These are phyloP conservation scores for Starmerella floricola DNA, from an alignment of 805 yeast genomes.

Conservation along the genomic window DNA sequence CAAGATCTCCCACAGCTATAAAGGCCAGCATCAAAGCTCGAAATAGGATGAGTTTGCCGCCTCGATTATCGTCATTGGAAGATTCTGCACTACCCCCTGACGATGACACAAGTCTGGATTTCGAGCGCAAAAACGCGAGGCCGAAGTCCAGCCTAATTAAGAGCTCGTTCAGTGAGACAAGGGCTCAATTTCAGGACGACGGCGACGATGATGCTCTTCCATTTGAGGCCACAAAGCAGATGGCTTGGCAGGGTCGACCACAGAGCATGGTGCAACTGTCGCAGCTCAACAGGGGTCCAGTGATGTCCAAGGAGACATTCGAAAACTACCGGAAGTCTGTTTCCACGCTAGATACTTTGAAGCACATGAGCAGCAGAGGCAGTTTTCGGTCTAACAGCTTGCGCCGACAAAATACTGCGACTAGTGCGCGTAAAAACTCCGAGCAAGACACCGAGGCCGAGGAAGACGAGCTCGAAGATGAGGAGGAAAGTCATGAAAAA, in stretches of 20 bases:
- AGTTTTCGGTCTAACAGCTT: background rate
- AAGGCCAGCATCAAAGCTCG: background rate
- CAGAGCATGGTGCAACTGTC: slow-evolving; percentile 14
- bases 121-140: background rate
- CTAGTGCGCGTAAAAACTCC: slow-evolving; percentile 13
- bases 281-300: slow-evolving; percentile 13
- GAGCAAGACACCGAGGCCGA: slow-evolving; percentile 35
- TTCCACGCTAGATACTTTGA: slow-evolving; percentile 13
- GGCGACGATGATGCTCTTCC: slow-evolving; percentile 24
- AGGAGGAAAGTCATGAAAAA: slow-evolving; percentile 17
- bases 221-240: slow-evolving; percentile 21
- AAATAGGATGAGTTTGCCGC: background rate
- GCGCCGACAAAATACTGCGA: background rate
- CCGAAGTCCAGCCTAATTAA: slow-evolving; percentile 5
- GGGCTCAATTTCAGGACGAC: background rate
- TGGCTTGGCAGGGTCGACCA: slow-evolving; percentile 18
- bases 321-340: slow-evolving; percentile 23
- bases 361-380: slow-evolving; percentile 11
- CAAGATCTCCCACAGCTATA: no score
- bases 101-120: background rate
- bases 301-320: slow-evolving; percentile 23
- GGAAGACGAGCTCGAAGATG: slow-evolving; percentile 30
- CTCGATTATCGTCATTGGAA: no score
- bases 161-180: background rate
- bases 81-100: no score